Evolutionary conservation across 331 rosid genomes (phyloP).

Genomic region (Cydonia oblonga): DNA sequence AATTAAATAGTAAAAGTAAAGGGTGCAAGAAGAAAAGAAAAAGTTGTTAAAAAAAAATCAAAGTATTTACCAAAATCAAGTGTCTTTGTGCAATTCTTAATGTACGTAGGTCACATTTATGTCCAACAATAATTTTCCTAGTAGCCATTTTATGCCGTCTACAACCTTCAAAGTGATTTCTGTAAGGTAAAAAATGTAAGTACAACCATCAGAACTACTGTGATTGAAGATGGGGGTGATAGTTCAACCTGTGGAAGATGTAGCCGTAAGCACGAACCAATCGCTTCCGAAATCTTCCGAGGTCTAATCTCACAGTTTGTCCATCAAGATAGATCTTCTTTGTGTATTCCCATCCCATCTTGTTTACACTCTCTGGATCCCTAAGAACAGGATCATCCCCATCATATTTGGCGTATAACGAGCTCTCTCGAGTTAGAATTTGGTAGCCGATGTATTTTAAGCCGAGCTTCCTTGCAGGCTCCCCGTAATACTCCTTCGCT

Average conservation of each 20-base stretch:
- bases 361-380: conserved; percentile 50
- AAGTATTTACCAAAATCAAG: conserved; percentile 3
- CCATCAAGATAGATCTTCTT: conserved; percentile 82
- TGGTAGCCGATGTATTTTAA: conserved; percentile 72
- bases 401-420: conserved; percentile 40
- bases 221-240: conserved; percentile 16
- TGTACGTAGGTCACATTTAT: conserved; percentile 12
- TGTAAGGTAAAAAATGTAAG: conserved; percentile 6
- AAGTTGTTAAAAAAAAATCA: background rate
- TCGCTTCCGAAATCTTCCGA: conserved; percentile 57
- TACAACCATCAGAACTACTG: conserved; percentile 12
- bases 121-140: background rate
- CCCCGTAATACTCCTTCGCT: conserved; percentile 73
- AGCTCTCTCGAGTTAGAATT: conserved; percentile 61
- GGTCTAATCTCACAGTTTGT: conserved; percentile 58
- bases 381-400: conserved; percentile 49
- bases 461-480: conserved; percentile 79
- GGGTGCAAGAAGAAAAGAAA: background rate
- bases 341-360: conserved; percentile 80
- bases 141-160: conserved; percentile 9
- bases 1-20: background rate
- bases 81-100: conserved; percentile 11
- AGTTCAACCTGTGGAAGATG: conserved; percentile 17
- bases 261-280: conserved; percentile 12
- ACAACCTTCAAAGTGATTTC: background rate